Evolutionary conservation across 1,284 basidiomycete species (phyloP).

Genomic region (Stereum hirsutum): DNA sequence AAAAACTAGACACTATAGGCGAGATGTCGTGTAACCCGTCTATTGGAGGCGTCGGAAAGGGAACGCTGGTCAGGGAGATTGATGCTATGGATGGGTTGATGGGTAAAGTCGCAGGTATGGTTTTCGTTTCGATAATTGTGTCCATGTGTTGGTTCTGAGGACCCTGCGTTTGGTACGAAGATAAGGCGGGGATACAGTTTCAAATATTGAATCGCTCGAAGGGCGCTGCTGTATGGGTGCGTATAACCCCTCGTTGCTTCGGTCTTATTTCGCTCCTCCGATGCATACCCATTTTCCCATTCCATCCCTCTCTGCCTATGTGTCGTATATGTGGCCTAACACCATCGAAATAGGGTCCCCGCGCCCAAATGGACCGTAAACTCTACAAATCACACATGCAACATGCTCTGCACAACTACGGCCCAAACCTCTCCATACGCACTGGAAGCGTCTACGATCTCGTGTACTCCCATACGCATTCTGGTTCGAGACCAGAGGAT

Average conservation of each 20-base stretch:
- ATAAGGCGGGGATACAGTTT: conserved; percentile 83
- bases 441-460: conserved; percentile 78
- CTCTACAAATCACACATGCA: conserved; percentile 83
- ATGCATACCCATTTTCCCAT: neutral
- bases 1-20: conserved; percentile 72
- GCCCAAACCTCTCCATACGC: conserved; percentile 57
- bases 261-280: neutral
- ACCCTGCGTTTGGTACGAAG: conserved; percentile 25
- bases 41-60: conserved; percentile 85
- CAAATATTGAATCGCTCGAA: conserved; percentile 80
- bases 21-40: conserved; percentile 90
- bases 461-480: conserved; percentile 41
- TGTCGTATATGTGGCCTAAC: neutral
- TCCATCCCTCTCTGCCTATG: no score
- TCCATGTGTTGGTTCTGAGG: neutral
- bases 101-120: conserved; percentile 61
- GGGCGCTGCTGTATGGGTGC: conserved; percentile 82
- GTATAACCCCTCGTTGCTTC: conserved; percentile 18
- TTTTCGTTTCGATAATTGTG: neutral
- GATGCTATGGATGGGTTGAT: conserved; percentile 84
- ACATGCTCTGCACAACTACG: conserved; percentile 49
- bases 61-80: conserved; percentile 80
- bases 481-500: conserved; percentile 6
- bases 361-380: conserved; percentile 81
- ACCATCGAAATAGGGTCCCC: conserved; percentile 51